Conservation (phyloP, 345 rosid species). For the Alliaria petiolata region DNA sequence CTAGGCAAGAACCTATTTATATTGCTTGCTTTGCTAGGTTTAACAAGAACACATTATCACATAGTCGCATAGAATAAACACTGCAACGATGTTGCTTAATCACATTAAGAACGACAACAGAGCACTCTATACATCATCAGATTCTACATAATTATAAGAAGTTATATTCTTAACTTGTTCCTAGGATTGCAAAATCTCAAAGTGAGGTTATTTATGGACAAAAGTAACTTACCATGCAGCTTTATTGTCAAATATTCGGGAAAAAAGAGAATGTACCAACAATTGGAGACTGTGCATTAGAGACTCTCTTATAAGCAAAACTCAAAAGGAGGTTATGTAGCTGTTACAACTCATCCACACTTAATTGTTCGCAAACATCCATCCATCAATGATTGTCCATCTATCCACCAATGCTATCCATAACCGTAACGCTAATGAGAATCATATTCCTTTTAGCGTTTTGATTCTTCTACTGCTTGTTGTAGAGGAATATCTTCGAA, state of each 20-base stretch:
- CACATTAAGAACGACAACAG: too few species aligned
- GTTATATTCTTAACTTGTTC: neutral
- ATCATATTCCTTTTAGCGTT: too few species aligned
- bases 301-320: neutral
- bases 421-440: too few species aligned
- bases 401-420: too few species aligned
- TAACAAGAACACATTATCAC: too few species aligned
- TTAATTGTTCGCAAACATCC: too few species aligned
- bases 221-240: slow-evolving; percentile 67
- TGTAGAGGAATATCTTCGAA: too few species aligned
- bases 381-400: too few species aligned
- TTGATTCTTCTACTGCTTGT: too few species aligned
- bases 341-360: too few species aligned
- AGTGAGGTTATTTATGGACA: neutral
- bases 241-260: slow-evolving; percentile 93
- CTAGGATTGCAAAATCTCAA: neutral
- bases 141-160: neutral
- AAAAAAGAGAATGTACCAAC: slow-evolving; percentile 65
- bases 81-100: too few species aligned
- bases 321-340: neutral
- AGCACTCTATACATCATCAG: neutral
- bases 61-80: too few species aligned
- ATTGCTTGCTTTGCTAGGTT: neutral
- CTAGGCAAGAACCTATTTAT: neutral
- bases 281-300: slow-evolving; percentile 18